Base-by-base conservation (phyloP, 306 rosid genomes). In the Sicyos baderoa region DNA sequence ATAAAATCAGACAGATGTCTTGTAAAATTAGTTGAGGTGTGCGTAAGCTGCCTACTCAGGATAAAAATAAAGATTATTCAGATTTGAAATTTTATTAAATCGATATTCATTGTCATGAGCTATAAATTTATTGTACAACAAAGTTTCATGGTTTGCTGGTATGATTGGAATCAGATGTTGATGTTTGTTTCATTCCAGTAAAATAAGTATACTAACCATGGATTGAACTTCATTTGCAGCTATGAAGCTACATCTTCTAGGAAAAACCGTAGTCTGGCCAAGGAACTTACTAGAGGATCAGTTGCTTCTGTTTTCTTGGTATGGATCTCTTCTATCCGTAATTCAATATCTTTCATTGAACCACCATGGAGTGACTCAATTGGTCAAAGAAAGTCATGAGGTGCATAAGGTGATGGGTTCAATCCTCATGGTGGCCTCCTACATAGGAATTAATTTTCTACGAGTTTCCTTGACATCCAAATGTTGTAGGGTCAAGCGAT, bases 201-300 rank as follows among this genome's bases (percentile, higher is more conserved):
- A 32, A 19, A 44, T 52, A 42, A 44, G 3, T 44, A 21, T 40
- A 18, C 71, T 66, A 66, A 66, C 55, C 2, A 16, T 22, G n/a
- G n/a, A 23, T 14, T 16, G 55, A 23, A 7, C 48, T 14, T 66
- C 22, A 17, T 56, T 72, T 72, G 44, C 54, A 72, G 75, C 68
- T 72, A 72, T 72, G 99, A 88, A 80, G 90, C 96, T 42, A 94
- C 99, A 25, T 76, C 94, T 37, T 85, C 99, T 17, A 78, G 95
- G 84, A 82, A 76, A 86, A 94, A 73, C 83, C 97, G 96, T 54
- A 77, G 88, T 77, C 90, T 90, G 76, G 77, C 64, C 17, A 93
- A 90, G 86, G 99, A 90, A 80, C 86, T 94, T 65, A 64, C 68
- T 32, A 85, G 95, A 8, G 99, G 90, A 76, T 84, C 91, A 23